Conservation (phyloP, 2,329 filamentous ascomycete genomes). For the Plectosphaerella cucumerina region DNA sequence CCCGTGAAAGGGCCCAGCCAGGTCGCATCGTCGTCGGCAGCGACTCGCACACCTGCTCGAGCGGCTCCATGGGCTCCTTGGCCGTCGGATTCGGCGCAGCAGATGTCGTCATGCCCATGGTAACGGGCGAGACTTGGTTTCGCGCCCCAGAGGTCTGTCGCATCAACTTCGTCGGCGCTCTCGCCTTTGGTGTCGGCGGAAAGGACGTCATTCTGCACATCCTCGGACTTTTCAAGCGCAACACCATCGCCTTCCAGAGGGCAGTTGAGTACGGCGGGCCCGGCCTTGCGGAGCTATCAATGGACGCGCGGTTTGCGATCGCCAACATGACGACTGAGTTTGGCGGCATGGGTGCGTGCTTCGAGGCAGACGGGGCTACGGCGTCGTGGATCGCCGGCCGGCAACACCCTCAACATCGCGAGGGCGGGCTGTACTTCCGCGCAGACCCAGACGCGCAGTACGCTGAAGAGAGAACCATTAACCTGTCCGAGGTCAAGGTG, state of each 20-base stretch:
- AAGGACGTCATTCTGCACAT: slow-evolving; percentile 43
- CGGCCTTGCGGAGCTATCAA: slow-evolving; percentile 30
- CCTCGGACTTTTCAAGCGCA: slow-evolving; percentile 35
- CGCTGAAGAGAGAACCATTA: slow-evolving; percentile 26
- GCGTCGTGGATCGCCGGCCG: slow-evolving; percentile 25
- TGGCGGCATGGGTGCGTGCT: slow-evolving; percentile 33
- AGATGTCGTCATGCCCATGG: slow-evolving; percentile 38
- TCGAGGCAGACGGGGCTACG: slow-evolving; percentile 31
- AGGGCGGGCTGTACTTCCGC: slow-evolving; percentile 27
- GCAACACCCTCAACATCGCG: slow-evolving; percentile 22
- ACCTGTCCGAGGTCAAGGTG: slow-evolving; percentile 29
- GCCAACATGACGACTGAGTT: slow-evolving; percentile 42
- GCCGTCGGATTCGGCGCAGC: slow-evolving; percentile 40
- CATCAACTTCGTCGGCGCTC: slow-evolving; percentile 33
- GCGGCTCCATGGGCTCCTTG: slow-evolving; percentile 33
- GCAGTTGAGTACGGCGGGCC: slow-evolving; percentile 41
- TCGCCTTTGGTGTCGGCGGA: slow-evolving; percentile 30
- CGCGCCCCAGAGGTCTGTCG: slow-evolving; percentile 35
- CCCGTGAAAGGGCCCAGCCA: slow-evolving; percentile 36
- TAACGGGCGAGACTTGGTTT: slow-evolving; percentile 44
- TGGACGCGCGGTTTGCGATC: slow-evolving; percentile 41
- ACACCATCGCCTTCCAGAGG: slow-evolving; percentile 38
- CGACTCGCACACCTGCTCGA: slow-evolving; percentile 42
- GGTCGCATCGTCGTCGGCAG: slow-evolving; percentile 37
- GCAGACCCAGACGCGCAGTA: slow-evolving; percentile 32